Conservation (phyloP, 768 basidiomycete genomes). For the Lactarius sanguifluus region DNA sequence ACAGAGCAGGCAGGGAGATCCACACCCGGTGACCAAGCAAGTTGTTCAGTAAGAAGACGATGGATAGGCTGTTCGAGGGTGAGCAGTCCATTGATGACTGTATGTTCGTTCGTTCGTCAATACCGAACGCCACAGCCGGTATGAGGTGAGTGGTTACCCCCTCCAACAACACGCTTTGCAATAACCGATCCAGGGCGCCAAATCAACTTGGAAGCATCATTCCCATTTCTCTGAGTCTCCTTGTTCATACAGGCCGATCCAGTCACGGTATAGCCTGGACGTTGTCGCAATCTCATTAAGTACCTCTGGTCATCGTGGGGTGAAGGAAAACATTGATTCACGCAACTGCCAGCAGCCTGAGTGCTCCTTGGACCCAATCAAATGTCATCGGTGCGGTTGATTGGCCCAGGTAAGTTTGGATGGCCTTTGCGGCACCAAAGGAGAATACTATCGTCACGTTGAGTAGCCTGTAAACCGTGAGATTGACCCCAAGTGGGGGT, state of each 20-base stretch:
- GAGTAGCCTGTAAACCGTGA: constrained; percentile 12
- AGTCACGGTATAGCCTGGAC: constrained; percentile 12
- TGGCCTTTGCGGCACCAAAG: neutral
- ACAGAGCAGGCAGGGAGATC: neutral
- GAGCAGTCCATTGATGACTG: constrained; percentile 3
- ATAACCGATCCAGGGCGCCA: constrained; percentile 2
- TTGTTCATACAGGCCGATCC: constrained; percentile 10
- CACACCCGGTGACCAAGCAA: too few species aligned
- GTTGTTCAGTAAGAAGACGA: too few species aligned
- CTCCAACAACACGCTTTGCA: constrained; percentile 10
- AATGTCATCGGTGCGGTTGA: constrained; percentile 7
- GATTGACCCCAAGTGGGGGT: constrained; percentile 14
- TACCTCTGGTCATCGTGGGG: too few species aligned
- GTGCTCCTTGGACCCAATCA: constrained; percentile 7
- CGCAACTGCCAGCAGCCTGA: constrained; percentile 1
- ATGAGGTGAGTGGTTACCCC: neutral
- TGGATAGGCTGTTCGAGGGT: neutral
- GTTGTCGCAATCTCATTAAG: neutral
- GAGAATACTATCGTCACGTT: neutral
- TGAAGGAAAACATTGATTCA: neutral
- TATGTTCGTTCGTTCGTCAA: neutral
- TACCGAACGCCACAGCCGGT: neutral
- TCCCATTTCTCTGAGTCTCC: neutral
- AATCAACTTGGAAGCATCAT: constrained; percentile 18
- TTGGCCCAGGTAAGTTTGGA: constrained; percentile 10